These are phyloP conservation scores for Orbilia javanica DNA, from an alignment of 2,329 filamentous ascomycete species.

Conservation along the genomic window DNA sequence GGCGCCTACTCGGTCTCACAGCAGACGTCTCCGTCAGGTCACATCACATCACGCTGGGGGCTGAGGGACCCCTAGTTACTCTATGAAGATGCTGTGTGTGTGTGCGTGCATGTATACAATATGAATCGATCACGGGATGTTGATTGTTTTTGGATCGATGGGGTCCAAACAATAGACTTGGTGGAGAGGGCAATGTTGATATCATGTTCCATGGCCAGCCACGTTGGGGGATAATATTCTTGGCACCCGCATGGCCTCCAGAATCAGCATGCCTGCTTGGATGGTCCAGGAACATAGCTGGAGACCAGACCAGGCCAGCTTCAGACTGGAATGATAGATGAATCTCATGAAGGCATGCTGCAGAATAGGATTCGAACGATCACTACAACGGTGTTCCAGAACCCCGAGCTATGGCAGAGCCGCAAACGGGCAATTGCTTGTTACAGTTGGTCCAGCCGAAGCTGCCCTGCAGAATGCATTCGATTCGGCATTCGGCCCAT, in stretches of 20 bases:
- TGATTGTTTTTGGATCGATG: not conserved
- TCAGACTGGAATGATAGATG: not conserved
- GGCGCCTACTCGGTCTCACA: slow-evolving; percentile 13
- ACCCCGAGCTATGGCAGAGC: not conserved
- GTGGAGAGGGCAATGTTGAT: too few species aligned
- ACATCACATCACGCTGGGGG: slow-evolving; percentile 8
- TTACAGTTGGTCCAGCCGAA: slow-evolving; percentile 23
- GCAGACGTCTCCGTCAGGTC: slow-evolving; percentile 2
- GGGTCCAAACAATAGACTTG: too few species aligned
- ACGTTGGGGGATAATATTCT: slow-evolving; percentile 7
- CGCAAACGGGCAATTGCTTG: slow-evolving; percentile 16
- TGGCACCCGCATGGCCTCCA: not conserved
- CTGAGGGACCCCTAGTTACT: not conserved
- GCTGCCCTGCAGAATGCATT: slow-evolving; percentile 31
- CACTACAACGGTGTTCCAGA: not conserved
- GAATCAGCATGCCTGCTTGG: not conserved
- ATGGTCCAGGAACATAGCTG: not conserved
- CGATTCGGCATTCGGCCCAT: slow-evolving; percentile 14
- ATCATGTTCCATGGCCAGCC: not conserved
- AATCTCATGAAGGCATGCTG: not conserved
- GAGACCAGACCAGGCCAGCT: not conserved
- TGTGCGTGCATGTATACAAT: too few species aligned
- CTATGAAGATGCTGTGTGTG: too few species aligned
- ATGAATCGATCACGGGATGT: not conserved
- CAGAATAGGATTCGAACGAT: not conserved